Evolutionary conservation across 2,329 filamentous ascomycete species (phyloP).

Genomic region (Claviceps sp.): DNA sequence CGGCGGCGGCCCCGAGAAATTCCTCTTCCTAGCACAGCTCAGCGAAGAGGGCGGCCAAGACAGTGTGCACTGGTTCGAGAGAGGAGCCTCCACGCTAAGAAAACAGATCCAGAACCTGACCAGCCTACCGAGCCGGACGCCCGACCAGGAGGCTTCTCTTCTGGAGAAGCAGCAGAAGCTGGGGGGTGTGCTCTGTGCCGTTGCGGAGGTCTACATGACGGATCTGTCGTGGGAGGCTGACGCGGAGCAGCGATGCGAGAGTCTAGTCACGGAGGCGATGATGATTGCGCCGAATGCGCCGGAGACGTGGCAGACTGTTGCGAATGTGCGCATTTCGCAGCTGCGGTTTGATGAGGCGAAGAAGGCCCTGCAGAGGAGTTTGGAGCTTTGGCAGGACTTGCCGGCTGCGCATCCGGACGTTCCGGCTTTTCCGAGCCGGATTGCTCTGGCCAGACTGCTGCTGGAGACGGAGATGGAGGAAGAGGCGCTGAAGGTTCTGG

Average conservation of each 20-base stretch:
- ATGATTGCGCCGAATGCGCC: slow-evolving; percentile 67
- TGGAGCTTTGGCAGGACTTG: slow-evolving; percentile 72
- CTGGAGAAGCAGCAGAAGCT: slow-evolving; percentile 68
- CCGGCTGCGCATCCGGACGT: slow-evolving; percentile 57
- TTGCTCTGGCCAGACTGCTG: slow-evolving; percentile 70
- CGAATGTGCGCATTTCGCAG: slow-evolving; percentile 88
- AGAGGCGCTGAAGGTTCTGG: slow-evolving; percentile 72
- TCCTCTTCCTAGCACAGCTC: slow-evolving; percentile 85
- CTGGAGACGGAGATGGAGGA: slow-evolving; percentile 84
- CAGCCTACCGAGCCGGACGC: slow-evolving; percentile 24
- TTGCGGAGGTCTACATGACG: slow-evolving; percentile 98
- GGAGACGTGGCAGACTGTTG: slow-evolving; percentile 90
- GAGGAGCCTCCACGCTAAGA: slow-evolving; percentile 59
- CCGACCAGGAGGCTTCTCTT: slow-evolving; percentile 28
- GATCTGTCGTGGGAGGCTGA: slow-evolving; percentile 88
- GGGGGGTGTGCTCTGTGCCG: slow-evolving; percentile 82
- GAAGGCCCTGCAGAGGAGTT: slow-evolving; percentile 62
- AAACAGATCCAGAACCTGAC: slow-evolving; percentile 54
- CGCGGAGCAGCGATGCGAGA: slow-evolving; percentile 78
- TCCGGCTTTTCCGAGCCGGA: slow-evolving; percentile 74
- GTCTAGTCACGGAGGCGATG: slow-evolving; percentile 79
- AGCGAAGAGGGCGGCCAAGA: slow-evolving; percentile 56
- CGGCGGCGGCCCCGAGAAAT: slow-evolving; percentile 85
- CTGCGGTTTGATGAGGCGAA: slow-evolving; percentile 63
- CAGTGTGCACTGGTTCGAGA: slow-evolving; percentile 54